Base-by-base conservation (phyloP, 768 basidiomycete species). In the Naematelia encephala region DNA sequence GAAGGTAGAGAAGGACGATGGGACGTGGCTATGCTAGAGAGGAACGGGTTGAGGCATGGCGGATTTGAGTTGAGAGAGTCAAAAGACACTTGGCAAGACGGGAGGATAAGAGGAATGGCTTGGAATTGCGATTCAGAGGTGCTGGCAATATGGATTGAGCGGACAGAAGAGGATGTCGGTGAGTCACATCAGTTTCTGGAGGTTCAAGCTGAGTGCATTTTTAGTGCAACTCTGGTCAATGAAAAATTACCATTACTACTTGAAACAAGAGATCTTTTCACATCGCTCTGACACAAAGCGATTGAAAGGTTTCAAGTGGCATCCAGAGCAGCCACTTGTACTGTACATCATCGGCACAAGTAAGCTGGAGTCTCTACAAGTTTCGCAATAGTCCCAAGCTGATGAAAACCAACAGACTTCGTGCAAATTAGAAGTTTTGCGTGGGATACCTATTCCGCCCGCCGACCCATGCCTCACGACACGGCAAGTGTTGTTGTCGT, bases 221-320 rank as follows among this genome's bases (percentile, higher is more conserved):
- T 4, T 73, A 87, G 90, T 98, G 16, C 96, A 99, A 78, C 79
- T 98, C 0, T 99, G 92, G 91, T 88, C 90, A 0, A 90, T 83
- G 5, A 86, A 89, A 27, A 99, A 99, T 72, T 98, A 96, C 75
- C 87, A 97, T 72, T 98, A 96, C 91, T 96, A 97, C 78, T 83
- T 97, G 59, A 97, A 97, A 77, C 91, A 94, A 73, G 90, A 93
- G 72, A 80, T 96, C 30, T 68, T 78, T 19, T 60, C 64, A 56
- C 60, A 51, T 34, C 23, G 56, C 26, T 49, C 23, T 0, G 16
- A 45, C 5, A 44, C 50, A 11, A 5, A 34, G 3, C 82, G 85
- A 51, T 91, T 94, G 68, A 89, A 85, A 0, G 85, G 83, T 4
- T 80, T 93, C 12, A 64, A 70, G 14, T 99, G 94, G 94, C 91